Conservation (phyloP, 495 filamentous ascomycete genomes). For the Penicillium coffeae region DNA sequence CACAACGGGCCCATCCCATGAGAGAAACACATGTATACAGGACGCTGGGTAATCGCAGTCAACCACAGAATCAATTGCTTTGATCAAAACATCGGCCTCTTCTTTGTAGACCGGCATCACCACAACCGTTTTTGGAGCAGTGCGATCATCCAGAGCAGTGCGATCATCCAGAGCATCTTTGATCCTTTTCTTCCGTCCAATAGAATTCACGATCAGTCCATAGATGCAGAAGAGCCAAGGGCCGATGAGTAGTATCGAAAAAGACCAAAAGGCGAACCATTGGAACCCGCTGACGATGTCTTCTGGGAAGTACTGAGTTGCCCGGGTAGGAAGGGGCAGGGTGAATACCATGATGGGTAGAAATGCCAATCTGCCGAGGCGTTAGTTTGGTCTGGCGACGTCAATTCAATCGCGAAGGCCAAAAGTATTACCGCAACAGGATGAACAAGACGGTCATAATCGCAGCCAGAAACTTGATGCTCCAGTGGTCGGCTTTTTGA, state of each 20-base stretch:
- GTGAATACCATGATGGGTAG: constrained; percentile 94
- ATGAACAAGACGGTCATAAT: constrained; percentile 72
- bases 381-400: neutral
- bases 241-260: constrained; percentile 75
- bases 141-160: constrained; percentile 74
- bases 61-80: constrained; percentile 88
- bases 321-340: constrained; percentile 71
- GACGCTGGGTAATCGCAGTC: constrained; percentile 91
- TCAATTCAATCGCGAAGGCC: too few relatives aligned
- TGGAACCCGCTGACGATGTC: constrained; percentile 68
- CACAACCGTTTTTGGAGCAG: constrained; percentile 92
- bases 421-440: constrained; percentile 61
- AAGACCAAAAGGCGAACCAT: constrained; percentile 97
- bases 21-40: constrained; percentile 94
- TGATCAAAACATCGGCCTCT: constrained; percentile 76
- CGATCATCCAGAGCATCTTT: constrained; percentile 80
- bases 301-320: constrained; percentile 67
- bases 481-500: constrained; percentile 85
- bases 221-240: constrained; percentile 95
- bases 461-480: constrained; percentile 69
- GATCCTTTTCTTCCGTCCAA: constrained; percentile 77
- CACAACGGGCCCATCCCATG: constrained; percentile 86
- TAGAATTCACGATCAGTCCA: constrained; percentile 76
- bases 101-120: constrained; percentile 99
- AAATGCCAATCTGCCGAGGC: constrained; percentile 65